Base-by-base conservation (phyloP, 768 basidiomycete genomes). In the Boletus insuetus region DNA sequence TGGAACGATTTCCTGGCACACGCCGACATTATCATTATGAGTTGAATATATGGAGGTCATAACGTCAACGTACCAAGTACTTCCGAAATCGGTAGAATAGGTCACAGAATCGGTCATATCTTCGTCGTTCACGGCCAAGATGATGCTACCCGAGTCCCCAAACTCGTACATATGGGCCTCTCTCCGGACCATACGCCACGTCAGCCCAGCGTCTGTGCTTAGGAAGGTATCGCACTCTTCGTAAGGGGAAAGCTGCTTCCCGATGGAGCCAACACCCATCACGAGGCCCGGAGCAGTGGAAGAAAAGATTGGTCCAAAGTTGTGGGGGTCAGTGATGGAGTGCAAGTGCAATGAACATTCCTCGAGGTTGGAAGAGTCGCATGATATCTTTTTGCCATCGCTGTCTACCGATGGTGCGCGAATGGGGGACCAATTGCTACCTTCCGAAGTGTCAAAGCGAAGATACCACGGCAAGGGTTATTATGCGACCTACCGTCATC, bases 111-210 rank as follows among this genome's bases (percentile, higher is more conserved):
- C 82, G 4, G 85, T 86, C 22, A 73, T 66, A 37, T 89, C 85
- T 64, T 98, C 95, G 61, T 99, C 94, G 60, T 96, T 86, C 4
- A 94, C 82, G 24, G 86, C 75, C 12, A 98, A 82, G 32, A 90
- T 63, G 31, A 98, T 81, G 63, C 88, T 89, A 0, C 81, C 97
- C 64, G 80, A 79, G 64, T 97, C 97, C 6, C 97, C 97, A 68
- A 98, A 95, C 73, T 98, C 95, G 65, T 98, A 98, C 73, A 94
- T 94, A 67, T 92, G 87, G 0, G 96, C 90, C 22, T 87, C 85
- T 49, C 71, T 74, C 41, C 76, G 75, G 11, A 87, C 79, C 87
- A 92, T 93, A 22, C 64, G 73, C 96, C 97, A 99, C 6, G 83
- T 82, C 14, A 94, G 61, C 1, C 97, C 97, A 0, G 87, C 94